A percentile compares a stretch with the other conserved stretches of the same genome.
These are phyloP conservation scores for Chalciporus piperatus DNA, from an alignment of 768 basidiomycete species.

Conservation along the genomic window DNA sequence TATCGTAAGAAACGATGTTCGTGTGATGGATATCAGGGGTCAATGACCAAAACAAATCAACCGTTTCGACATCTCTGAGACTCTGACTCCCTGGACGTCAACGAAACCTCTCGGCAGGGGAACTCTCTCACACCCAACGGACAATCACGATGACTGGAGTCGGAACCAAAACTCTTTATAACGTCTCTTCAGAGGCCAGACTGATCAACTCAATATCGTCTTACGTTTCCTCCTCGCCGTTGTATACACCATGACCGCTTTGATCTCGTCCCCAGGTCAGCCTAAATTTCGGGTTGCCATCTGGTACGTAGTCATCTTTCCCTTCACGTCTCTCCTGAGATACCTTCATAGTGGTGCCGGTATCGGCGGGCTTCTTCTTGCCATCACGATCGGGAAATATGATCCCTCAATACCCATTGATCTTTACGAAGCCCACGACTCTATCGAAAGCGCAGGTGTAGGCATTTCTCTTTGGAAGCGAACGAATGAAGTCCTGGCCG, in stretches of 20 bases:
- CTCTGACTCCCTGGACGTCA: no score
- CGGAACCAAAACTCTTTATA: background rate
- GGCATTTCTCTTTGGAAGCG: constrained; percentile 47
- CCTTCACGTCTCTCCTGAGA: background rate
- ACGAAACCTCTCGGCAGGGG: no score
- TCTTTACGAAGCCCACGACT: constrained; percentile 46
- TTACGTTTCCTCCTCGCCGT: background rate
- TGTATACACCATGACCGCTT: background rate
- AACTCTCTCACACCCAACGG: no score
- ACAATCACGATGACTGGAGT: background rate
- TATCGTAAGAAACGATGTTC: no score
- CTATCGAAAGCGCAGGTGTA: constrained; percentile 39
- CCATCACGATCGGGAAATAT: constrained; percentile 36
- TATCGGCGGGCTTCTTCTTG: constrained; percentile 38
- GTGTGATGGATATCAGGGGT: no score
- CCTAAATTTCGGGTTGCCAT: constrained; percentile 22
- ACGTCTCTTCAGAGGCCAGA: no score
- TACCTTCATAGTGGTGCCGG: constrained; percentile 31
- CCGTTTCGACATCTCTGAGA: no score
- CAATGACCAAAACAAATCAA: no score
- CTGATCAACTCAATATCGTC: background rate
- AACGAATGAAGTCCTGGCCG: constrained; percentile 43
- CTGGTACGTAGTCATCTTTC: constrained; percentile 9
- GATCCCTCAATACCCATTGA: constrained; percentile 35
- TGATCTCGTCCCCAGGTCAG: background rate